Conservation (phyloP, 2,329 filamentous ascomycete species). For the Ustulina deusta region DNA sequence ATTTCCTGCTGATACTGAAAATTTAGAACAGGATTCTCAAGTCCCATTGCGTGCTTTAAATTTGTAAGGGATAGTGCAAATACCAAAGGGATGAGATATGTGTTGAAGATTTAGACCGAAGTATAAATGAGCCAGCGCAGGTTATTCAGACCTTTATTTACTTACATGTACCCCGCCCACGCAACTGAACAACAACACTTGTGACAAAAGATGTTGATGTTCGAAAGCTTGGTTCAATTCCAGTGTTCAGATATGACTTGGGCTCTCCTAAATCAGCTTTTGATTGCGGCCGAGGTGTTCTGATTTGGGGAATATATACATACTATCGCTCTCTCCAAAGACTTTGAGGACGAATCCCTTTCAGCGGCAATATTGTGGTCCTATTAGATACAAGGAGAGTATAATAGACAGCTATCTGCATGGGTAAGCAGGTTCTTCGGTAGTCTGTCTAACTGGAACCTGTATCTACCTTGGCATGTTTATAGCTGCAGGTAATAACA, state of each 20-base stretch:
- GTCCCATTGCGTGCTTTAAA: neutral
- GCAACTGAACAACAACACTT: neutral
- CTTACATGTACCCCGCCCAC: conserved; percentile 1
- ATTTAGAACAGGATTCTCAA: neutral
- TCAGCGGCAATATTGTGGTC: neutral
- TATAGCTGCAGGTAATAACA: neutral
- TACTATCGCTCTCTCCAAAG: neutral
- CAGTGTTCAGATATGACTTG: conserved; percentile 4
- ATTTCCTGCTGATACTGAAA: neutral
- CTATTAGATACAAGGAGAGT: neutral
- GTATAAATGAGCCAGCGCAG: neutral
- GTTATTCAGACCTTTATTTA: neutral
- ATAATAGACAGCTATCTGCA: neutral
- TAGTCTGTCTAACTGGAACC: neutral
- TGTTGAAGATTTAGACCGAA: neutral
- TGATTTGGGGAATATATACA: neutral
- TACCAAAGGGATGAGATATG: neutral
- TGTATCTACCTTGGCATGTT: neutral
- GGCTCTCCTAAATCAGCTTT: neutral
- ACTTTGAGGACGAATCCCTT: neutral
- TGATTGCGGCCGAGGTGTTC: neutral
- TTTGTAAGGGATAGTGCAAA: neutral
- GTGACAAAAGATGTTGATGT: neutral
- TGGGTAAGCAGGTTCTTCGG: neutral
- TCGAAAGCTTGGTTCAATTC: neutral